Percentiles rank a stretch among this genome's conserved stretches.
Conservation (phyloP, 768 basidiomycete species). For the Suillus plorans region DNA sequence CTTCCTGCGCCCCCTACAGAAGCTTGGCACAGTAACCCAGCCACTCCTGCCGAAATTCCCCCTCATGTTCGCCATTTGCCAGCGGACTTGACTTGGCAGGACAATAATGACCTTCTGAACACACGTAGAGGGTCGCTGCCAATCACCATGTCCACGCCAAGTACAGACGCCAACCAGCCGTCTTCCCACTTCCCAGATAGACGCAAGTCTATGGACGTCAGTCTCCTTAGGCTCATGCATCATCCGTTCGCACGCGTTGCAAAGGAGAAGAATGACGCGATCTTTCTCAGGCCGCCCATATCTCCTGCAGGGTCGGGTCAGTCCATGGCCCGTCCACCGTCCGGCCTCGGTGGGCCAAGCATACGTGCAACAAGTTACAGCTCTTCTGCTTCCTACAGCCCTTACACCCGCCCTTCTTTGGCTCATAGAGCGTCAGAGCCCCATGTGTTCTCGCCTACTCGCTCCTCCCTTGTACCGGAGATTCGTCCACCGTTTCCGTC, state of each 20-base stretch:
- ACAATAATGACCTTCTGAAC: constrained; percentile 33
- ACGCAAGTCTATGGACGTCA: constrained; percentile 42
- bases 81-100: constrained; percentile 21
- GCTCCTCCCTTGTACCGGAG: constrained; percentile 30
- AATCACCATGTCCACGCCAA: constrained; percentile 26
- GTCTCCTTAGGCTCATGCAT: constrained; percentile 53
- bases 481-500: constrained; percentile 14
- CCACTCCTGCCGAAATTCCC: constrained; percentile 23
- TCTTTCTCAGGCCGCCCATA: constrained; percentile 33
- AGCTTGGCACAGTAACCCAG: constrained; percentile 36
- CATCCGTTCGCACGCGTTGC: constrained; percentile 33
- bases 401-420: constrained; percentile 36
- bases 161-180: constrained; percentile 35
- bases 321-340: constrained; percentile 39
- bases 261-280: constrained; percentile 34
- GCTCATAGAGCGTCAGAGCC: constrained; percentile 34
- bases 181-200: constrained; percentile 34
- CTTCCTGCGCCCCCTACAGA: constrained; percentile 18
- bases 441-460: constrained; percentile 36
- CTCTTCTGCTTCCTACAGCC: constrained; percentile 29
- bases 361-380: constrained; percentile 45
- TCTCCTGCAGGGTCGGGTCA: constrained; percentile 30
- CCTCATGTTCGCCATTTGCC: constrained; percentile 25
- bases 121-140: constrained; percentile 59
- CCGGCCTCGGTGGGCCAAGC: constrained; percentile 25